Conservation (phyloP, 495 filamentous ascomycete species). For the Neurospora discreta region DNA sequence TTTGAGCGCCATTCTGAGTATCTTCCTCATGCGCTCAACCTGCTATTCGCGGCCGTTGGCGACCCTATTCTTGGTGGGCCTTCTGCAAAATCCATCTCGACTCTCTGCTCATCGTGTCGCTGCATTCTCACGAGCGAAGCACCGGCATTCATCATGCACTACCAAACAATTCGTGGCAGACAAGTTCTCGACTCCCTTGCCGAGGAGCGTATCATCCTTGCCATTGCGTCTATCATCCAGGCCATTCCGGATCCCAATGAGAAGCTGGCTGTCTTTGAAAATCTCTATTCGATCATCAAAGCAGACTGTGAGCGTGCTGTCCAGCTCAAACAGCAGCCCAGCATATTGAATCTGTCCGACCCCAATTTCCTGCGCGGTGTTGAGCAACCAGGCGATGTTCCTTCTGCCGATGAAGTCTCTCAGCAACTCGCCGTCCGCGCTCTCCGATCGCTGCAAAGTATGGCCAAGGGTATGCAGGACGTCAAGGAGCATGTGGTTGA, state of each 20-base stretch:
- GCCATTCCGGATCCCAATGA: constrained; percentile 53
- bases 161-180: constrained; percentile 47
- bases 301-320: constrained; percentile 41
- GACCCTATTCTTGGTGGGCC: constrained; percentile 52
- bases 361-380: constrained; percentile 21
- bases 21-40: constrained; percentile 65
- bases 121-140: constrained; percentile 58
- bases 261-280: constrained; percentile 49
- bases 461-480: constrained; percentile 70
- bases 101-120: constrained; percentile 73
- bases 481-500: constrained; percentile 62
- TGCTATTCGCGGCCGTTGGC: constrained; percentile 67
- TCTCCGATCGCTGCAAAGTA: constrained; percentile 60
- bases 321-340: constrained; percentile 21
- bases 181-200: constrained; percentile 54
- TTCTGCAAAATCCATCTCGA: constrained; percentile 72
- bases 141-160: constrained; percentile 65
- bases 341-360: constrained; percentile 23
- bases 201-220: constrained; percentile 73
- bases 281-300: constrained; percentile 55
- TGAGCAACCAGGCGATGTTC: constrained; percentile 14
- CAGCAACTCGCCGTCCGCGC: constrained; percentile 49
- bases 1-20: constrained; percentile 62
- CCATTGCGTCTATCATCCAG: constrained; percentile 77
- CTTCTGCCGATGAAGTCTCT: constrained; percentile 27